Base-by-base conservation (phyloP, 1,139 yeast genomes). In the Protomyces arabidopsidicola region DNA sequence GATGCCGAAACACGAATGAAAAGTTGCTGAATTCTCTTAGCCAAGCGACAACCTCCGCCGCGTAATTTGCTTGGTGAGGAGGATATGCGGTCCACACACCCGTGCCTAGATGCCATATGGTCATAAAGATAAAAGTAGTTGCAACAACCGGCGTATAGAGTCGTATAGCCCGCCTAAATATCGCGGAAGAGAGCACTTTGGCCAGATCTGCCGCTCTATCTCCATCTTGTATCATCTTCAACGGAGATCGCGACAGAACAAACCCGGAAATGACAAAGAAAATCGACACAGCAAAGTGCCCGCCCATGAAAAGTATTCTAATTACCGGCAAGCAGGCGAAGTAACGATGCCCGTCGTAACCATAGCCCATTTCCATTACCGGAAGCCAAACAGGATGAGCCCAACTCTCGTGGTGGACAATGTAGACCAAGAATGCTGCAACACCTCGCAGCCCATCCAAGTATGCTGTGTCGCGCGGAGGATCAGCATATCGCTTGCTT, bases 181-280 rank as follows among this genome's bases (percentile, higher is more conserved):
- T 48, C 5, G 62, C 62, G 12, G 62, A 58, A 8, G 50, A 45
- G 20, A 58, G 27, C 42, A 39, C 36, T 36, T 42, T 50, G 45
- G 53, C 52, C 22, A 58, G 53, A 16, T 58, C 53, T 16, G 45
- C 39, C 12, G 18, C 42, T 42, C 48, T 42, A 9, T 42, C 56
- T n/a, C 62, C 62, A 31, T 55, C 55, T 6, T 58, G 56, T 6
- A 58, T 58, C 42, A 58, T 55, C 16, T 55, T 51, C 34, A 58
- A 34, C 14, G 62, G 62, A 12, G 53, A 51, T 22, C 56, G 56
- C 4, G 62, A 38, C 20, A 58, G 56, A 10, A 58, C 62, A 35
- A 51, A 58, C 2, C 62, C 62, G 12, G 62, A 58, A 20, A 58
- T 58, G 62, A 58, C 62, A 31, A 58, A 58, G 62, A 58, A 58